Conservation (phyloP, 495 filamentous ascomycete genomes). For the Hypoxylon trugodes region DNA sequence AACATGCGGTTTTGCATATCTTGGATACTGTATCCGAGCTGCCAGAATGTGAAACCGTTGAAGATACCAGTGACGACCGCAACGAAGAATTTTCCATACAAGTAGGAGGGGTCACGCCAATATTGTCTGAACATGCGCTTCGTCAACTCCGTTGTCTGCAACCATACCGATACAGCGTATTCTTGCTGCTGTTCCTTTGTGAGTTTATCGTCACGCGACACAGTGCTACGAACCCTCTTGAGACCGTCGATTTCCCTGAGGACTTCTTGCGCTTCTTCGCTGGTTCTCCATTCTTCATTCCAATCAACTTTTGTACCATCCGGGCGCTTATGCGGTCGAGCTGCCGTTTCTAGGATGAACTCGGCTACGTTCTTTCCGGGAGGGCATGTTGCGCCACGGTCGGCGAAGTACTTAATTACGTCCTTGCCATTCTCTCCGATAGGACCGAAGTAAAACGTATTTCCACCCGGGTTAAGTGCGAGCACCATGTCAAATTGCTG, state of each 20-base stretch:
- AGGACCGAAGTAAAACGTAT: conserved; percentile 75
- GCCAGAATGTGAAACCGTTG: conserved; percentile 89
- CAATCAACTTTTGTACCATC: conserved; percentile 83
- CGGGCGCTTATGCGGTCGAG: conserved; percentile 69
- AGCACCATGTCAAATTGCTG: conserved; percentile 76
- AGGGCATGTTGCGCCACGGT: conserved; percentile 72
- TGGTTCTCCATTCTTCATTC: conserved; percentile 79
- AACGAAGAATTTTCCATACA: conserved; percentile 72
- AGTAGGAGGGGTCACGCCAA: conserved; percentile 79
- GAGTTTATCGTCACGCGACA: conserved; percentile 46
- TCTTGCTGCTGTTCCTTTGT: conserved; percentile 30
- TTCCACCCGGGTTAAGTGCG: conserved; percentile 72
- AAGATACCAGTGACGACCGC: conserved; percentile 66
- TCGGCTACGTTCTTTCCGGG: conserved; percentile 82
- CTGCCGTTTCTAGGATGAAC: conserved; percentile 83
- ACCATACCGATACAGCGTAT: conserved; percentile 47
- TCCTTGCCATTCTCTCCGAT: conserved; percentile 59
- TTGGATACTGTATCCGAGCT: conserved; percentile 69
- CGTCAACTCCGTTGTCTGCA: conserved; percentile 58
- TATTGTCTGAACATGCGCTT: conserved; percentile 78
- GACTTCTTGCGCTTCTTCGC: conserved; percentile 69
- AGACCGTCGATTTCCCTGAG: conserved; percentile 76
- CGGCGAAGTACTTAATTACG: conserved; percentile 58
- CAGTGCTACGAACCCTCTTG: conserved; percentile 47
- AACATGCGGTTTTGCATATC: conserved; percentile 87